These are phyloP conservation scores for Pterocarpus santalinus DNA, from an alignment of 306 rosid genomes.

Conservation along the genomic window DNA sequence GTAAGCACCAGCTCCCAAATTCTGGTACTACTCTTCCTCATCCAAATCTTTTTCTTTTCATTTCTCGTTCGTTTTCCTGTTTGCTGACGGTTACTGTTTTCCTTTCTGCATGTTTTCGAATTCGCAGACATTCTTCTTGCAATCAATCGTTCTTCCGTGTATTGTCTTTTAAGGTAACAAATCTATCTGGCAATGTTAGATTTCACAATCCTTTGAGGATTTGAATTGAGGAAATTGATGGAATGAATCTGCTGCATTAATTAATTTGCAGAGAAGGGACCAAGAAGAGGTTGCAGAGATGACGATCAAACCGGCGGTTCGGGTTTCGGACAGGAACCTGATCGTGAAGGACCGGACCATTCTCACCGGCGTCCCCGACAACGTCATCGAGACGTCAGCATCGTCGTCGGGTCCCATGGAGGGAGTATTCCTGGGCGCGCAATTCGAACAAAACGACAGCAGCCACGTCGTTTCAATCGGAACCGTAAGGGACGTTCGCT, in stretches of 20 bases:
- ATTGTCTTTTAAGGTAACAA: conserved; percentile 63
- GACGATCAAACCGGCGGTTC: conserved; percentile 80
- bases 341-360: conserved; percentile 73
- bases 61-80: background rate
- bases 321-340: conserved; percentile 69
- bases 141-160: too few relatives aligned
- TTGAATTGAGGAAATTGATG: background rate
- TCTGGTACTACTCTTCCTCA: conserved; percentile 61
- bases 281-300: conserved; percentile 45
- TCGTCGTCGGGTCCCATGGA: conserved; percentile 67
- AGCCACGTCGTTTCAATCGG: conserved; percentile 78
- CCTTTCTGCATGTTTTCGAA: conserved; percentile 60
- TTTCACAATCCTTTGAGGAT: too few relatives aligned
- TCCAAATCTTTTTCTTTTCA: background rate
- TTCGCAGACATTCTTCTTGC: conserved; percentile 37
- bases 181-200: background rate
- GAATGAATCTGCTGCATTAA: background rate
- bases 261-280: conserved; percentile 49
- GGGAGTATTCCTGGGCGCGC: conserved; percentile 75
- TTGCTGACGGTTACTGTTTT: conserved; percentile 53
- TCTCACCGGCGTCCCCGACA: conserved; percentile 77
- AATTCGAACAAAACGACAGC: conserved; percentile 59
- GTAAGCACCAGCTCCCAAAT: conserved; percentile 18
- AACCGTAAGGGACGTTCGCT: conserved; percentile 62
- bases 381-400: conserved; percentile 71